phyloP scores from a whole-genome alignment of 177 flowering plant species.

The Tripterygium wilfordii region DNA sequence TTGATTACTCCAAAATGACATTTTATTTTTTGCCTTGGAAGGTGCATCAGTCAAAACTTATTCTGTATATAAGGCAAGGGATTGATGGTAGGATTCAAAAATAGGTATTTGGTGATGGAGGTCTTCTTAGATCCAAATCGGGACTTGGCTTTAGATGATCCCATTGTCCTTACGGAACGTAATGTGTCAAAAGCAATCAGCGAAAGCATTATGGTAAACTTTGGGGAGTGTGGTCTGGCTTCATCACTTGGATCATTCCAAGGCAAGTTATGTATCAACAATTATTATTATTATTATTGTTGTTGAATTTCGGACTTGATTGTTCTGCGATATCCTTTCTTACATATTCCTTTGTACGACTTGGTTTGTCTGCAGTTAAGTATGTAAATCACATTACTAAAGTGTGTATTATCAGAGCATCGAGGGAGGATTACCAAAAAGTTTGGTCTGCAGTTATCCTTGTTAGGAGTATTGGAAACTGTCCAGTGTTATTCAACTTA shows the following conservation, averaged over 20 bases:
- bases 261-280: conserved; percentile 27
- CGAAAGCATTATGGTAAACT: conserved; percentile 72
- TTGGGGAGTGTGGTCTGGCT: conserved; percentile 92
- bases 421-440: conserved; percentile 70
- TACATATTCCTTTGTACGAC: background rate
- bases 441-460: conserved; percentile 83
- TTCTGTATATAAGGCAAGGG: background rate
- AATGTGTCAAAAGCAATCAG: conserved; percentile 71
- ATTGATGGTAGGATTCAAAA: conserved; percentile 80
- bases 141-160: conserved; percentile 44
- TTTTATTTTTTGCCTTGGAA: too few species aligned
- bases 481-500: conserved; percentile 67
- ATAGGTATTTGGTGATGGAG: conserved; percentile 88
- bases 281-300: too few species aligned
- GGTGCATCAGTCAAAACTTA: background rate
- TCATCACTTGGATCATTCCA: conserved; percentile 67
- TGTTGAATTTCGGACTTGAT: background rate
- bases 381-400: conserved; percentile 89
- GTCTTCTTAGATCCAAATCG: conserved; percentile 68
- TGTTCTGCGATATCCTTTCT: background rate
- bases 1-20: too few species aligned
- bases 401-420: conserved; percentile 63
- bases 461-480: conserved; percentile 69
- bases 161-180: conserved; percentile 50
- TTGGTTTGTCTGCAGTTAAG: conserved; percentile 45